Conservation (phyloP, 768 basidiomycete genomes). For the Pleurotus tuoliensis region DNA sequence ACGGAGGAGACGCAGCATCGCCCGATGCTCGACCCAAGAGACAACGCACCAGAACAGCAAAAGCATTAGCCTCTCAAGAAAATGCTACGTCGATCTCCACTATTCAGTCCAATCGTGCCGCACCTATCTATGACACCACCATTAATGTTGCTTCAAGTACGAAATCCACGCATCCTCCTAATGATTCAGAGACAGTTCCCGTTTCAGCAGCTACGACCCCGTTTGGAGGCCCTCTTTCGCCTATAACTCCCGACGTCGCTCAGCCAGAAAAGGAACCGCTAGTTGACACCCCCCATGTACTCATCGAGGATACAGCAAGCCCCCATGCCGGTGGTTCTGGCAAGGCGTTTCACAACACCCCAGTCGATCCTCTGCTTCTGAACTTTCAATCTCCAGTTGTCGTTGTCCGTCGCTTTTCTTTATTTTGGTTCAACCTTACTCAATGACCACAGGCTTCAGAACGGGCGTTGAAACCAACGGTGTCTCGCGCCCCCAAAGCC, state of each 20-base stretch:
- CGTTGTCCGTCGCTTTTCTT: no score
- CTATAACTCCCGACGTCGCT: neutral
- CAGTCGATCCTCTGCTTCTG: neutral
- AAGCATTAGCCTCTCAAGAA: neutral
- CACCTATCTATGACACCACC: neutral
- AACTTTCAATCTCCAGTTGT: no score
- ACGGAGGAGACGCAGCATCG: neutral
- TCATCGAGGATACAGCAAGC: neutral
- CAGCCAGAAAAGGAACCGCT: neutral
- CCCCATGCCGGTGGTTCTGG: neutral
- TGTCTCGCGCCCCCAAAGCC: conserved; percentile 26
- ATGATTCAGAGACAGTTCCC: neutral
- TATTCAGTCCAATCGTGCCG: neutral
- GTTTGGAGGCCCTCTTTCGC: neutral
- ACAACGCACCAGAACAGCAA: neutral
- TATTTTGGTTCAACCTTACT: no score
- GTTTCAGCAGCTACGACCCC: neutral
- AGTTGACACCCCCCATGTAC: neutral
- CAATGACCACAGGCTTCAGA: no score
- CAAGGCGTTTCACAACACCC: neutral
- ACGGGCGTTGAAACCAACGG: no score
- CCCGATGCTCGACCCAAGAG: neutral
- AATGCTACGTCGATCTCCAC: neutral
- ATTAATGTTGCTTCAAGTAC: neutral
- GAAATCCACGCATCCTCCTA: no score